A percentile compares a stretch with the other conserved stretches of the same genome.
phyloP scores from a whole-genome alignment of 1,284 basidiomycete genomes.

The Quambalaria eucalypti region DNA sequence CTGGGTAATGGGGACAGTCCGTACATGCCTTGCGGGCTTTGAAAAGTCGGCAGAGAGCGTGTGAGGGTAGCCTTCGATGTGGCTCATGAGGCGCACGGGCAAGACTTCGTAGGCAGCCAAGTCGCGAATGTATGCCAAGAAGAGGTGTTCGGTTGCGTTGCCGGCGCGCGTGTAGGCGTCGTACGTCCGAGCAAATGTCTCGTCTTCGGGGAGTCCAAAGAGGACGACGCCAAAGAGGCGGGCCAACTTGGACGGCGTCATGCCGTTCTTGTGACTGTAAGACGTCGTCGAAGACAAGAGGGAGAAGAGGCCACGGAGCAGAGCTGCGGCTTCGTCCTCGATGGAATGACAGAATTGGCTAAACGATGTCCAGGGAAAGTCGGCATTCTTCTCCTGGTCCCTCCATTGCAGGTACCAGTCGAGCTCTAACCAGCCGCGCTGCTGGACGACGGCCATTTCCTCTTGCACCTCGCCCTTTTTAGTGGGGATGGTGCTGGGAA shows the following conservation, averaged over 20 bases:
- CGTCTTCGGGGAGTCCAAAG: conserved; percentile 45
- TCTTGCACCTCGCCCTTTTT: conserved; percentile 24
- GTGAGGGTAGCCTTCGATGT: conserved; percentile 32
- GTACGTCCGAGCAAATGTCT: conserved; percentile 40
- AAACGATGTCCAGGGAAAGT: conserved; percentile 23
- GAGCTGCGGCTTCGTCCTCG: conserved; percentile 17
- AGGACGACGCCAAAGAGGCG: conserved; percentile 37
- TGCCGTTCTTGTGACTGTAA: conserved; percentile 44
- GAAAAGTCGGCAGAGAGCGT: conserved; percentile 29
- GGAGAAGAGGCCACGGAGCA: conserved; percentile 35
- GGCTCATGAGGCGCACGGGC: conserved; percentile 31
- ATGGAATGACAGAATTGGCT: conserved; percentile 10
- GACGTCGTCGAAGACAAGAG: conserved; percentile 39
- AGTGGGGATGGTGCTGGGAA: conserved; percentile 8
- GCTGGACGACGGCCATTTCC: conserved; percentile 39
- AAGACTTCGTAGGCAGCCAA: conserved; percentile 18
- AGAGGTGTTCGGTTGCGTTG: conserved; percentile 43
- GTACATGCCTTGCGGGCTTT: conserved; percentile 15
- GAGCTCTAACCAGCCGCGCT: conserved; percentile 40
- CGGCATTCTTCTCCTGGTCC: conserved; percentile 21
- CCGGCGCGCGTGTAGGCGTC: conserved; percentile 33
- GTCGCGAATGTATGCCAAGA: conserved; percentile 40
- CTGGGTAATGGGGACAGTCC: conserved; percentile 33
- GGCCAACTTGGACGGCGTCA: conserved; percentile 37
- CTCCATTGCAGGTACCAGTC: conserved; percentile 38